Percentiles rank a stretch among this genome's conserved stretches.
Conservation (phyloP, 352 stramenopile genomes). For the Plasmopara halstedii region DNA sequence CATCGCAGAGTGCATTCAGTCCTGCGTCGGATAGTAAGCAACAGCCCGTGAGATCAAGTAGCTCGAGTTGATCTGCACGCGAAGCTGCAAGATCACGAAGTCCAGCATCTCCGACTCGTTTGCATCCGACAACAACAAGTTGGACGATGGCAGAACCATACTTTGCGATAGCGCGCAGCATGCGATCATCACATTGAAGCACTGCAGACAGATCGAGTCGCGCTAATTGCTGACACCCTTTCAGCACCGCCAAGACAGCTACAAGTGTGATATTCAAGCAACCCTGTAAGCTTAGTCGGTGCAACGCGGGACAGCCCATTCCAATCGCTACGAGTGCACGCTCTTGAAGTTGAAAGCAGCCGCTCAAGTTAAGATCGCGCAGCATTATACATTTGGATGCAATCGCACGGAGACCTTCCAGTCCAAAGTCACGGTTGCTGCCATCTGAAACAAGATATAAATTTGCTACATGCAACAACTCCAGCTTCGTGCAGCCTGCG, state of each 20-base stretch:
- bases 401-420: constrained; percentile 88
- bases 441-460: constrained; percentile 90
- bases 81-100: constrained; percentile 34
- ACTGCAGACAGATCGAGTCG: constrained; percentile 53
- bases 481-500: constrained; percentile 74
- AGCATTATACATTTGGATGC: constrained; percentile 45
- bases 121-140: constrained; percentile 54
- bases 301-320: constrained; percentile 38
- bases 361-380: constrained; percentile 44
- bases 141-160: constrained; percentile 30
- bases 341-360: constrained; percentile 82
- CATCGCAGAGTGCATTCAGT: constrained; percentile 42
- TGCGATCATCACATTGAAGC: constrained; percentile 48
- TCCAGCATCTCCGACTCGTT: constrained; percentile 50
- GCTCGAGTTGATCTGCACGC: constrained; percentile 50
- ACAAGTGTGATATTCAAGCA: constrained; percentile 77
- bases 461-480: constrained; percentile 61
- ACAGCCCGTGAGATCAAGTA: constrained; percentile 56
- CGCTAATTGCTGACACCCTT: constrained; percentile 36
- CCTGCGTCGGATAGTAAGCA: constrained; percentile 43
- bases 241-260: constrained; percentile 54
- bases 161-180: constrained; percentile 38
- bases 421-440: constrained; percentile 85
- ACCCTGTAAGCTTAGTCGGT: constrained; percentile 64
- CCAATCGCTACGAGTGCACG: constrained; percentile 76